Percentiles rank a stretch among this genome's conserved stretches.
These are phyloP conservation scores for Xylaria venustula DNA, from an alignment of 495 filamentous ascomycete genomes.

Conservation along the genomic window DNA sequence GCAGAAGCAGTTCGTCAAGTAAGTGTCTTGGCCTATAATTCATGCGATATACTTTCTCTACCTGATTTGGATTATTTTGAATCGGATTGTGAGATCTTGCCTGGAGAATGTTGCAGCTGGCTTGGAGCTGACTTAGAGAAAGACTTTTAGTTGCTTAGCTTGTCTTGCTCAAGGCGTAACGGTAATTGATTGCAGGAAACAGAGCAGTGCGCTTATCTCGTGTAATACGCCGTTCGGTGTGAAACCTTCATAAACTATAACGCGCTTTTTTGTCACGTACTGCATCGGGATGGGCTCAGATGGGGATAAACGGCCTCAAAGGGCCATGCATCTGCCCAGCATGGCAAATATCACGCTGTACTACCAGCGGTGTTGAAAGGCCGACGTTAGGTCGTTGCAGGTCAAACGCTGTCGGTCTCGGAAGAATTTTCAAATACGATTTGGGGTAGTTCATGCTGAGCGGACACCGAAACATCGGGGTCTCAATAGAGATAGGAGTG, in stretches of 20 bases:
- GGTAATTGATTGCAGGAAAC: too few relatives aligned
- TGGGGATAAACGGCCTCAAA: not conserved
- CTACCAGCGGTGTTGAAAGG: not conserved
- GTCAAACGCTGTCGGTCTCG: slow-evolving; percentile 7
- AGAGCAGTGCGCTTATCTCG: too few relatives aligned
- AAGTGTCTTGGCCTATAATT: not conserved
- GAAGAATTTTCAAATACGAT: not conserved
- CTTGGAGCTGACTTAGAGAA: too few relatives aligned
- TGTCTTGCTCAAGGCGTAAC: too few relatives aligned
- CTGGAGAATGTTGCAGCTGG: too few relatives aligned
- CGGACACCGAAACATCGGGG: slow-evolving; percentile 6
- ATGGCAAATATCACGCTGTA: not conserved
- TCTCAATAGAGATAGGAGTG: not conserved
- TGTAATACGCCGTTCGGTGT: too few relatives aligned
- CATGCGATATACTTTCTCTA: not conserved
- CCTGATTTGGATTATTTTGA: not conserved
- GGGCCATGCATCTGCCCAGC: not conserved
- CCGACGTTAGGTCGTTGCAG: not conserved
- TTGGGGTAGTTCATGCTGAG: not conserved
- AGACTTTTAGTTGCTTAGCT: too few relatives aligned
- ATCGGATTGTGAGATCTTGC: too few relatives aligned
- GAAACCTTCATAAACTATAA: too few relatives aligned
- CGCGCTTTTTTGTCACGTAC: too few relatives aligned
- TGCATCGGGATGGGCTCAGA: not conserved
- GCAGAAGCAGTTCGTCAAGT: not conserved